Percentiles rank a stretch among this genome's conserved stretches.
These are phyloP conservation scores for Skeletonema grethae DNA, from an alignment of 108 stramenopile genomes.

Conservation along the genomic window DNA sequence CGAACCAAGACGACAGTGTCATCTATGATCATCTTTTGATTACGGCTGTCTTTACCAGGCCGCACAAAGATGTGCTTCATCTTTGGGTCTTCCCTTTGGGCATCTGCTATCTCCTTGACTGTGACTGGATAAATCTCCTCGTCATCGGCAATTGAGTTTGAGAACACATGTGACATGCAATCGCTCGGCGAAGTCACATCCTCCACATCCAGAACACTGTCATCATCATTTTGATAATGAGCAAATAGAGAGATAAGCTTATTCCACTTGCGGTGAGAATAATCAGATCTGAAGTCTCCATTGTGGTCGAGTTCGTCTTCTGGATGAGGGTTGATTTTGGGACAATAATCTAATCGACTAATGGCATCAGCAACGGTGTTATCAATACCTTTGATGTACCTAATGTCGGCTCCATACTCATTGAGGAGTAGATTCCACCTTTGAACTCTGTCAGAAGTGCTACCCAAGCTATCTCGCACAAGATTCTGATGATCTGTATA, in stretches of 20 bases:
- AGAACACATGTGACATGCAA: not conserved
- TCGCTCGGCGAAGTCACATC: not conserved
- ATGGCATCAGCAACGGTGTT: constrained; percentile 33
- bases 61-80: not conserved
- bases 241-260: not conserved
- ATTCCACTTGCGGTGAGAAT: not conserved
- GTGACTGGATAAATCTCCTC: constrained; percentile 16
- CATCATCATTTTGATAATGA: not conserved
- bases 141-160: not conserved
- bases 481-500: constrained; percentile 29
- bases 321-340: not conserved
- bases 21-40: not conserved
- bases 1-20: constrained; percentile 8
- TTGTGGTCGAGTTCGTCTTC: not conserved
- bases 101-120: constrained; percentile 7
- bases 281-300: too few species aligned
- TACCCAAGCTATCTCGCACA: not conserved
- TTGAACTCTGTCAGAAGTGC: constrained; percentile 7
- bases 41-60: not conserved
- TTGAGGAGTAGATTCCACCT: constrained; percentile 15
- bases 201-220: not conserved
- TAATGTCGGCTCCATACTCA: constrained; percentile 9
- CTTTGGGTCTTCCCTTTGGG: constrained; percentile 2
- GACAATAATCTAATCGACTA: constrained; percentile 7
- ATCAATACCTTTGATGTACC: constrained; percentile 26